A percentile compares a stretch with the other conserved stretches of the same genome.
Evolutionary conservation across 2,329 filamentous ascomycete genomes (phyloP).

Genomic region (Clonostachys chloroleuca): DNA sequence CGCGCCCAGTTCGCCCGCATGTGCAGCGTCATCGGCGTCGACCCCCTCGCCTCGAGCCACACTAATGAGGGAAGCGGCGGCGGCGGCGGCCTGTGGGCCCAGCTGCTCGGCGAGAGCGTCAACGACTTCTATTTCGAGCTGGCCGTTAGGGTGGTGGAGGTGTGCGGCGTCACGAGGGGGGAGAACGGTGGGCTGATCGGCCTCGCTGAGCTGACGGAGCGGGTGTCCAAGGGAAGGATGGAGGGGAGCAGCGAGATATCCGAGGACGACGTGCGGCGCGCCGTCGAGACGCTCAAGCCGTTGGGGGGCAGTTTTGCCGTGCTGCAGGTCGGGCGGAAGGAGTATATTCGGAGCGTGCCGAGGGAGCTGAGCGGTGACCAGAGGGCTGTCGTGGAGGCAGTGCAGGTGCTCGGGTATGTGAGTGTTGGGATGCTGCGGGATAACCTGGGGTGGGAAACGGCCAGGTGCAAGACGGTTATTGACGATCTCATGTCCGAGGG

Average conservation of each 20-base stretch:
- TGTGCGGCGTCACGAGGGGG: constrained; percentile 77
- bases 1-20: constrained; percentile 97
- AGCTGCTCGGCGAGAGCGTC: constrained; percentile 84
- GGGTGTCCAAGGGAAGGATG: constrained; percentile 67
- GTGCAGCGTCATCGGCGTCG: constrained; percentile 95
- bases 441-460: constrained; percentile 82
- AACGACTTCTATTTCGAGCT: constrained; percentile 99
- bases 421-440: constrained; percentile 83
- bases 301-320: constrained; percentile 86
- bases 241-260: constrained; percentile 77
- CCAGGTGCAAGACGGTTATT: constrained; percentile 81
- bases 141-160: constrained; percentile 90
- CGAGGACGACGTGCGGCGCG: constrained; percentile 89
- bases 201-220: constrained; percentile 73
- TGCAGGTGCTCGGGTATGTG: constrained; percentile 85
- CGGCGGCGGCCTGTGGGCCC: constrained; percentile 74
- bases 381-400: constrained; percentile 84
- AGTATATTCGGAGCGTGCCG: constrained; percentile 88
- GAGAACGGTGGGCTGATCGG: constrained; percentile 94
- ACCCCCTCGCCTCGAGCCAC: constrained; percentile 67
- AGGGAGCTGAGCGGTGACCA: constrained; percentile 96
- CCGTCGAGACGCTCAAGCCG: constrained; percentile 81
- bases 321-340: constrained; percentile 75
- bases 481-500: constrained; percentile 87
- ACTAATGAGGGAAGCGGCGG: constrained; percentile 25